These are phyloP conservation scores for Paecilomyces fulvus DNA, from an alignment of 2,329 filamentous ascomycete genomes.

Conservation along the genomic window DNA sequence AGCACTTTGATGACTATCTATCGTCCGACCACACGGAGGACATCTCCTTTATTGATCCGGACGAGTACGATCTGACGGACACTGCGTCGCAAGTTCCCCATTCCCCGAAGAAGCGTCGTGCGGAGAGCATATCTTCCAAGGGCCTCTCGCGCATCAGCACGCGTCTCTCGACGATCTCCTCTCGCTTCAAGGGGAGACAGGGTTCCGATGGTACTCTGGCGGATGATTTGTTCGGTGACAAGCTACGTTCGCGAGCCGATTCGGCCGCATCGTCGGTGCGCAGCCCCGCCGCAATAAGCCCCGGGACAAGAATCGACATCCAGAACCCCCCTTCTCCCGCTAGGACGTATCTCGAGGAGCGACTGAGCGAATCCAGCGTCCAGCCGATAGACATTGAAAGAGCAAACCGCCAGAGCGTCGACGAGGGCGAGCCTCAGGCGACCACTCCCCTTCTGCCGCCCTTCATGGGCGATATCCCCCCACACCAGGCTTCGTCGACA, in stretches of 20 bases:
- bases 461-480: slow-evolving; percentile 55
- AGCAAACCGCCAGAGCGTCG: slow-evolving; percentile 41
- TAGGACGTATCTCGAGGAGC: slow-evolving; percentile 54
- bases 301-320: slow-evolving; percentile 40
- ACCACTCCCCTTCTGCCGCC: slow-evolving; percentile 82
- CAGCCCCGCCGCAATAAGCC: slow-evolving; percentile 26
- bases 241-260: slow-evolving; percentile 32
- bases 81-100: slow-evolving; percentile 53
- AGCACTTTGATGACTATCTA: slow-evolving; percentile 27
- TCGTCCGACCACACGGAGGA: slow-evolving; percentile 18
- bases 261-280: slow-evolving; percentile 33
- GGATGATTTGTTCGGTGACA: slow-evolving; percentile 20
- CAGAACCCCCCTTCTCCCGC: slow-evolving; percentile 54
- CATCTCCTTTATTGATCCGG: slow-evolving; percentile 21
- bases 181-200: slow-evolving; percentile 30
- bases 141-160: slow-evolving; percentile 56
- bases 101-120: slow-evolving; percentile 48
- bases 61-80: slow-evolving; percentile 45
- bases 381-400: slow-evolving; percentile 46
- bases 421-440: slow-evolving; percentile 56
- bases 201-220: slow-evolving; percentile 25
- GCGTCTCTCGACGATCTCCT: slow-evolving; percentile 67
- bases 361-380: slow-evolving; percentile 39
- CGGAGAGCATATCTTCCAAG: slow-evolving; percentile 37
- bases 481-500: slow-evolving; percentile 43